Evolutionary conservation across 176 grass and related monocot genomes (phyloP).

Genomic region (Musa acuminata): DNA sequence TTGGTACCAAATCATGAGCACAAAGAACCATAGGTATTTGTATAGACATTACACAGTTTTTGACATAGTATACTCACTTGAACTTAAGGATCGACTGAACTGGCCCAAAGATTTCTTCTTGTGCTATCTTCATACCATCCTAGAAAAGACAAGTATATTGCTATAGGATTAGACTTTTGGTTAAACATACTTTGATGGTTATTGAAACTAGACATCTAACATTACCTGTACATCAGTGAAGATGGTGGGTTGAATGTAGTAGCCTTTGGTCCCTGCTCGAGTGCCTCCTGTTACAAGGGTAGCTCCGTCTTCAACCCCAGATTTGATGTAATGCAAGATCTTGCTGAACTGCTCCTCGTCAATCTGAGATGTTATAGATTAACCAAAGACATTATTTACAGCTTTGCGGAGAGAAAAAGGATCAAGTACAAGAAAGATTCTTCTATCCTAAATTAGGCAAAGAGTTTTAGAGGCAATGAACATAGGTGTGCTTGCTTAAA

Average conservation of each 20-base stretch:
- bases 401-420: not conserved
- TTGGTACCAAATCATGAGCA: not conserved
- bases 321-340: slow-evolving; percentile 59
- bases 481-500: no score
- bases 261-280: slow-evolving; percentile 48
- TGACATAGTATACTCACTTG: slow-evolving; percentile 30
- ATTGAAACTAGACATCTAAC: not conserved
- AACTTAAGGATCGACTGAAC: slow-evolving; percentile 97
- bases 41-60: not conserved
- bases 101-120: slow-evolving; percentile 88
- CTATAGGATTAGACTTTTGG: not conserved
- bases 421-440: not conserved
- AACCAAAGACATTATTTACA: not conserved
- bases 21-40: not conserved
- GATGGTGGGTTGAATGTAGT: slow-evolving; percentile 80
- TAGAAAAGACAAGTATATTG: slow-evolving; percentile 9
- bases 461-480: no score
- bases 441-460: no score
- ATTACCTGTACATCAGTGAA: slow-evolving; percentile 67
- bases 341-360: slow-evolving; percentile 77
- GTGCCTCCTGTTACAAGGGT: slow-evolving; percentile 63
- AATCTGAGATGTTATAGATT: slow-evolving; percentile 36
- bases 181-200: not conserved
- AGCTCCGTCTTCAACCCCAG: slow-evolving; percentile 54
- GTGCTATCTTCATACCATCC: slow-evolving; percentile 80